Conservation (phyloP, 2,329 filamentous ascomycete genomes). For the Neospermospora avenae region DNA sequence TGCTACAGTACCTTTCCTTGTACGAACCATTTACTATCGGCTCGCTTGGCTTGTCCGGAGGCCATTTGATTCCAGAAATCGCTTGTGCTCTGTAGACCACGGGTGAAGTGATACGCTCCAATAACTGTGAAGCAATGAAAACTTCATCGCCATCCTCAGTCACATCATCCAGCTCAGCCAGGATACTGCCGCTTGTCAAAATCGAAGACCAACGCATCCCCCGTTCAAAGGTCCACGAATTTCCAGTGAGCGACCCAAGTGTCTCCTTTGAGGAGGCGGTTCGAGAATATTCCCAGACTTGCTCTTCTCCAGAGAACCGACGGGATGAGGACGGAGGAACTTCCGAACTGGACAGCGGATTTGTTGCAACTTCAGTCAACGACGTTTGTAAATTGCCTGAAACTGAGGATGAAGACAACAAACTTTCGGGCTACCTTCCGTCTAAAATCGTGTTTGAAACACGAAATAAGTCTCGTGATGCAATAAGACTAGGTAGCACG, state of each 20-base stretch:
- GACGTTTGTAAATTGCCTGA: not conserved
- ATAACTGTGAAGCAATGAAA: not conserved
- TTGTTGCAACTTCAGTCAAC: not conserved
- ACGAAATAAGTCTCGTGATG: slow-evolving; percentile 4
- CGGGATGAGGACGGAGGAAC: not conserved
- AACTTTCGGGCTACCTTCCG: not conserved
- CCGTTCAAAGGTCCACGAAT: not conserved
- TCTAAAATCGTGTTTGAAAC: slow-evolving; percentile 5
- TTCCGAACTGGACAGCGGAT: slow-evolving; percentile 1
- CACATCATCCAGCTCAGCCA: not conserved
- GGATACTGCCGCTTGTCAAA: not conserved
- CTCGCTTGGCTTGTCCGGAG: not conserved
- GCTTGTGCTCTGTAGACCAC: not conserved
- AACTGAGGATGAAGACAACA: not conserved
- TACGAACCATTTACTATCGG: not conserved
- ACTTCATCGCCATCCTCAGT: not conserved
- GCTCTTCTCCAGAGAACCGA: not conserved
- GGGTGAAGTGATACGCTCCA: not conserved
- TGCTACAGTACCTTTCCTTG: not conserved
- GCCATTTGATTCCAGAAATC: not conserved
- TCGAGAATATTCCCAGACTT: slow-evolving; percentile 4
- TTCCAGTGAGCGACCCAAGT: not conserved
- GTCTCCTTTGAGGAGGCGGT: slow-evolving; percentile 1
- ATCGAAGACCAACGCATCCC: not conserved
- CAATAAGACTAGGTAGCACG: not conserved